Evolutionary conservation across 768 basidiomycete genomes (phyloP), one percentile per base, ranked within the genome.

Genomic region (Pleurotus eryngii): DNA sequence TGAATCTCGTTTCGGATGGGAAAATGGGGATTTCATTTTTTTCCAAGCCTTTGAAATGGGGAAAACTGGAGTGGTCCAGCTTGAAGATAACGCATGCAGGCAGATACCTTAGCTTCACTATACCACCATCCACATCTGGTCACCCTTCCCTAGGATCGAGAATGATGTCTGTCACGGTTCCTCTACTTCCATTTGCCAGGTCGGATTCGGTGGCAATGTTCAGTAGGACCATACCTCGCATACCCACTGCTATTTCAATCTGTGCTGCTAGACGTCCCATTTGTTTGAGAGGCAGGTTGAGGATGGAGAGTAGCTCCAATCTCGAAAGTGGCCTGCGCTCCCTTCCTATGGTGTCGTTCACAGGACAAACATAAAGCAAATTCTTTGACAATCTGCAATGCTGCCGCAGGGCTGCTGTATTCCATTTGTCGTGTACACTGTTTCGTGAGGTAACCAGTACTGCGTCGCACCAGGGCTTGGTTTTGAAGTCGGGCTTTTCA

Each of bases 401-500:
- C 50, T 71, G 66, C n/a, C 39, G 53, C 0, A 67, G 12, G 0
- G 66, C 57, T 2, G 55, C 59, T 7, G 65, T 38, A 54, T 81
- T 80, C 78, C 79, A 78, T 4, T 56, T 54, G 5, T 54, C 54
- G 3, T 76, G 59, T 0, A 75, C 74, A 0, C 61, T 56, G 53
- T 80, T 74, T 4, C 76, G 46, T 1, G 78, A 70, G 0, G 76
- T 79, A 0, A 80, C 68, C 0, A 79, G 64, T 0, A 69, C 49
- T 0, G 73, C 71, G 0, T 72, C 56, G 0, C 57, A 57, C 78
- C 77, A 80, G 8, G 69, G 70, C 1, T 15, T 3, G 1, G 42
- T 2, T 0, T 9, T 5, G 50, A 70, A 74, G 37, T 74, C 67
- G 0, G 70, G 63, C 8, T 24, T 14, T 1, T 51, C 40, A 40